Percentiles rank a stretch among this genome's conserved stretches.
These are phyloP conservation scores for Syzygium malaccense DNA, from an alignment of 441 rosid species.

Conservation along the genomic window DNA sequence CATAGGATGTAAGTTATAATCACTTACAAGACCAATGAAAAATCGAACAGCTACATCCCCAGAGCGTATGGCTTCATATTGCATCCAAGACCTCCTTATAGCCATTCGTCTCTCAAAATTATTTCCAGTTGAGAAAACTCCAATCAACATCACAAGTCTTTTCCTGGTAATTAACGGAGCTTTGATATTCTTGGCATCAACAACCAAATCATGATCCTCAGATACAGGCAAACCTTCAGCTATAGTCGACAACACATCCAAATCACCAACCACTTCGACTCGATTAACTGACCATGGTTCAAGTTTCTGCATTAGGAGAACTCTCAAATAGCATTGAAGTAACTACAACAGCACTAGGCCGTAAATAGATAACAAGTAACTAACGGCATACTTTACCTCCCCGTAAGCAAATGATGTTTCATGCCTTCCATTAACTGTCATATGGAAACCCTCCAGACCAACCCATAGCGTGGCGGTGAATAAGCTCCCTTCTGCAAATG, in stretches of 20 bases:
- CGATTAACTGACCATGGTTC: constrained; percentile 71
- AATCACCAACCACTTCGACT: constrained; percentile 55
- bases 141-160: constrained; percentile 57
- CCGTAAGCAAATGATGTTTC: constrained; percentile 76
- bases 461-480: constrained; percentile 80
- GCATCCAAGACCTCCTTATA: constrained; percentile 91
- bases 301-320: constrained; percentile 47
- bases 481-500: constrained; percentile 60
- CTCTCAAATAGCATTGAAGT: background rate
- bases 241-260: constrained; percentile 48
- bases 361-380: background rate
- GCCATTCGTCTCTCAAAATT: constrained; percentile 93
- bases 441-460: constrained; percentile 78
- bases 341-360: background rate
- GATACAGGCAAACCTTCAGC: constrained; percentile 78
- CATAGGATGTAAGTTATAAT: background rate
- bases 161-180: constrained; percentile 44
- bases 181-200: constrained; percentile 58
- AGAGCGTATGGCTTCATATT: constrained; percentile 55
- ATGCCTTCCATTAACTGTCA: constrained; percentile 84
- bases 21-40: constrained; percentile 87
- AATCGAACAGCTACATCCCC: constrained; percentile 86
- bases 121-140: constrained; percentile 90
- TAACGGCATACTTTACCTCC: constrained; percentile 48
- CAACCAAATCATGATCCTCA: constrained; percentile 49